phyloP scores from a whole-genome alignment of 2,329 filamentous ascomycete genomes.

The Conoideocrella luteorostrata region DNA sequence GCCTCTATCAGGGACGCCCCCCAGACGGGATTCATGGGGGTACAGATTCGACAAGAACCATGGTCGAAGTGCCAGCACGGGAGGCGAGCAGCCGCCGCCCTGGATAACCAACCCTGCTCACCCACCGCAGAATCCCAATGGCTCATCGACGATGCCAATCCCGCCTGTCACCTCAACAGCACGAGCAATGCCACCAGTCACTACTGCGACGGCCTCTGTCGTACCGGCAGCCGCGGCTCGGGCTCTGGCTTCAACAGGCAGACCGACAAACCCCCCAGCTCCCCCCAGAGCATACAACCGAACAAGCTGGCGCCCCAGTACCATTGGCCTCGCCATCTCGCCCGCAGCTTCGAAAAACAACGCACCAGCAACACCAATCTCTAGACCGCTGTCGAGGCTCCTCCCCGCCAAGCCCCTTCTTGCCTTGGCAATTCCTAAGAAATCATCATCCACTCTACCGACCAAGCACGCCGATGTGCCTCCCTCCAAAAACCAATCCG shows the following conservation, averaged over 20 bases:
- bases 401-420: conserved; percentile 41
- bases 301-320: conserved; percentile 26
- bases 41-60: conserved; percentile 22
- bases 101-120: conserved; percentile 21
- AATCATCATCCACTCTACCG: neutral
- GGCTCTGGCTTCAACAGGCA: neutral
- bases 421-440: conserved; percentile 16
- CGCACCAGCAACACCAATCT: conserved; percentile 16
- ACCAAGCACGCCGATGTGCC: neutral
- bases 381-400: conserved; percentile 33
- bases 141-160: neutral
- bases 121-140: conserved; percentile 15
- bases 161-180: neutral
- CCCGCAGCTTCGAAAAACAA: conserved; percentile 18
- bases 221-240: neutral
- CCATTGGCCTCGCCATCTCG: conserved; percentile 41
- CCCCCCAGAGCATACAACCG: conserved; percentile 18
- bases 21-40: conserved; percentile 29
- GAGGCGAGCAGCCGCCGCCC: conserved; percentile 14
- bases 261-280: conserved; percentile 14
- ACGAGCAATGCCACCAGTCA: neutral
- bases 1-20: conserved; percentile 1
- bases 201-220: neutral
- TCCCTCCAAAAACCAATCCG: neutral
- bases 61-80: conserved; percentile 12